Evolutionary conservation across 208 protist genomes (phyloP), one percentile per base, ranked within the genome.

Genomic region (Crithidia sp.): DNA sequence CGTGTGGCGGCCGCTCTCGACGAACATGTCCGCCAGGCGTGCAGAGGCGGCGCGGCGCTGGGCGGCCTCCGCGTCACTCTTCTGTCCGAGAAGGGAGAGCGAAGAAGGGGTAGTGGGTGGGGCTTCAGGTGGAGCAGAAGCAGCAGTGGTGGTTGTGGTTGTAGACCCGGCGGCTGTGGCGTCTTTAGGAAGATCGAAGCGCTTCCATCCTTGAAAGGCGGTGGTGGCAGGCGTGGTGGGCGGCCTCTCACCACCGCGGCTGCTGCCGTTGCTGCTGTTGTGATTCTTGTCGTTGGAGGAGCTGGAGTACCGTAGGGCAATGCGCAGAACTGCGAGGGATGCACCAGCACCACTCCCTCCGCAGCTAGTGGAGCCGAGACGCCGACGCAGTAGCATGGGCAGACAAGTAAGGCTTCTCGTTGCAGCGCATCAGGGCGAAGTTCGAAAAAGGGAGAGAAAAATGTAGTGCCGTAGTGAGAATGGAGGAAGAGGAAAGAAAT

Each of bases 11-110:
- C 49, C 74, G 17, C 74, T 74, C 17, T 73, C 74, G 2, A 70
- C 39, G 39, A 79, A 79, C 74, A 79, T 79, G 61, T 62, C 67
- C 10, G 67, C 53, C 28, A 79, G 50, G 2, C 74, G 74, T n/a
- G 57, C 74, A 6, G 66, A 73, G 28, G 74, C 63, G 7, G 50
- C 74, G 8, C 53, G 58, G 5, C 65, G 63, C 12, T 50, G 72
- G 9, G 72, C 65, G 13, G 71, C 72, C 10, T 55, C 52, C 8
- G 36, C 37, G 14, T 52, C 60, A 7, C 52, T 57, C 5, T 61
- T 44, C 50, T 73, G 63, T 6, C 14, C 49, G 16, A 74, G 60
- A 5, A 71, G 50, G 49, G 19, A 14, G 16, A 63, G 57, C 7
- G 47, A 37, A 0, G 43, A 62, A 40, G 50, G 40, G 45, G 45